Percentiles rank a stretch among this genome's conserved stretches.
Conservation (phyloP, 202 grass and related monocot genomes). For the Digitaria exilis region DNA sequence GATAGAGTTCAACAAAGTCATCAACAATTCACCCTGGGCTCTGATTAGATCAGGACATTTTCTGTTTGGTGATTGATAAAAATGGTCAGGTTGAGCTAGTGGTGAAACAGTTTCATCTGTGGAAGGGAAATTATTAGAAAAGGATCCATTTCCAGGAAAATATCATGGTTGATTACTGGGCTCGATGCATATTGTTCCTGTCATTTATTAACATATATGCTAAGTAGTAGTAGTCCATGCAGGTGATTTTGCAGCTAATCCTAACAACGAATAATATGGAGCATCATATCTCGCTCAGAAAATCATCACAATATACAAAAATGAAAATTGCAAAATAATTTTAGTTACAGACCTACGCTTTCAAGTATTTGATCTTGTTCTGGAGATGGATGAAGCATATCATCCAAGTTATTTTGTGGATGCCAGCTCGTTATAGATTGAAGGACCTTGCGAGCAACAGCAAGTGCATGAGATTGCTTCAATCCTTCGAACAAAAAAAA, state of each 20-base stretch:
- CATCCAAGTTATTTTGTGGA: slow-evolving; percentile 36
- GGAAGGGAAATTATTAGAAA: slow-evolving; percentile 22
- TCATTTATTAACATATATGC: slow-evolving; percentile 25
- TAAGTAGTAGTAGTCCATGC: slow-evolving; percentile 33
- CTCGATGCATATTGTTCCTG: not conserved
- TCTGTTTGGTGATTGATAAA: slow-evolving; percentile 21
- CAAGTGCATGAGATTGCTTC: slow-evolving; percentile 43
- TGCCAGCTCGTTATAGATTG: slow-evolving; percentile 40
- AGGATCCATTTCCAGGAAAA: slow-evolving; percentile 18
- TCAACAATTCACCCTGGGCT: no score
- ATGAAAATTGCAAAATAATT: slow-evolving; percentile 9
- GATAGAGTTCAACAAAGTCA: no score
- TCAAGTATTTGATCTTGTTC: slow-evolving; percentile 33
- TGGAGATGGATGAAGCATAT: slow-evolving; percentile 31
- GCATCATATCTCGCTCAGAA: slow-evolving; percentile 26
- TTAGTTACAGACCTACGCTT: slow-evolving; percentile 41
- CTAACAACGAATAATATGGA: slow-evolving; percentile 18
- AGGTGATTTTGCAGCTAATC: slow-evolving; percentile 32
- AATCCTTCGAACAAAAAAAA: slow-evolving; percentile 34
- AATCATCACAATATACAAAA: not conserved
- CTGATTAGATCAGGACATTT: no score
- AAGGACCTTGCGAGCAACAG: slow-evolving; percentile 46
- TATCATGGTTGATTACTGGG: not conserved
- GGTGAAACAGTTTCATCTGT: slow-evolving; percentile 34
- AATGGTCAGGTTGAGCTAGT: slow-evolving; percentile 32